phyloP scores from a whole-genome alignment of 148 eudicot genomes.

The Gaultheria prostrata region DNA sequence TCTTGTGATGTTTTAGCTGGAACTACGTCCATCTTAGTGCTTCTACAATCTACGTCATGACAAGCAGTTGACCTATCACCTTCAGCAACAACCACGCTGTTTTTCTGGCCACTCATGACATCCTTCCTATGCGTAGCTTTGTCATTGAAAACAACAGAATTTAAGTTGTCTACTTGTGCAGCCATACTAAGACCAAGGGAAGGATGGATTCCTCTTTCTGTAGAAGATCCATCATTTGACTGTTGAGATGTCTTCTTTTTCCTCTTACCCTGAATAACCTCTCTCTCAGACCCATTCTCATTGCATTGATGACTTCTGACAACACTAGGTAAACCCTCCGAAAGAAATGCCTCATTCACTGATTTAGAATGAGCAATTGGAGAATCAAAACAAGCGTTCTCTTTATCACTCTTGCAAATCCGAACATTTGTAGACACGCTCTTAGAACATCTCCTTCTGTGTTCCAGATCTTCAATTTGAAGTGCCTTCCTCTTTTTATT shows the following conservation, averaged over 20 bases:
- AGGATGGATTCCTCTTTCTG: background rate
- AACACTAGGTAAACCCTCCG: conserved; percentile 8
- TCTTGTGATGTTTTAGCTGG: conserved; percentile 4
- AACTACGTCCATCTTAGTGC: background rate
- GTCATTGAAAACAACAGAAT: background rate
- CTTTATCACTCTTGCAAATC: conserved; percentile 14
- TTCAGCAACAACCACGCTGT: background rate
- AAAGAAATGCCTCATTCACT: background rate
- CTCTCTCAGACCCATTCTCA: background rate
- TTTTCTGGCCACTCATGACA: background rate
- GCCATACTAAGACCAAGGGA: background rate
- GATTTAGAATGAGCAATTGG: conserved; percentile 12
- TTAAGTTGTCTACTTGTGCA: background rate
- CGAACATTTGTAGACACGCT: background rate
- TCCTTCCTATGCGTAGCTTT: background rate
- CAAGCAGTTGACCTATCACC: conserved; percentile 7
- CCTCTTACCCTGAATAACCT: conserved; percentile 10
- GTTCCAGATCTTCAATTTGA: conserved; percentile 8
- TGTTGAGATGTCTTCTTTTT: conserved; percentile 10
- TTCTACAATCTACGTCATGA: background rate
- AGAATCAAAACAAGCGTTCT: background rate
- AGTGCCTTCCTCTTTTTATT: conserved; percentile 13
- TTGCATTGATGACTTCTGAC: conserved; percentile 5
- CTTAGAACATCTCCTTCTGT: conserved; percentile 7
- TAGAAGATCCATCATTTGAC: background rate